Evolutionary conservation across 441 rosid species (phyloP).

Genomic region (Melastoma candidum): DNA sequence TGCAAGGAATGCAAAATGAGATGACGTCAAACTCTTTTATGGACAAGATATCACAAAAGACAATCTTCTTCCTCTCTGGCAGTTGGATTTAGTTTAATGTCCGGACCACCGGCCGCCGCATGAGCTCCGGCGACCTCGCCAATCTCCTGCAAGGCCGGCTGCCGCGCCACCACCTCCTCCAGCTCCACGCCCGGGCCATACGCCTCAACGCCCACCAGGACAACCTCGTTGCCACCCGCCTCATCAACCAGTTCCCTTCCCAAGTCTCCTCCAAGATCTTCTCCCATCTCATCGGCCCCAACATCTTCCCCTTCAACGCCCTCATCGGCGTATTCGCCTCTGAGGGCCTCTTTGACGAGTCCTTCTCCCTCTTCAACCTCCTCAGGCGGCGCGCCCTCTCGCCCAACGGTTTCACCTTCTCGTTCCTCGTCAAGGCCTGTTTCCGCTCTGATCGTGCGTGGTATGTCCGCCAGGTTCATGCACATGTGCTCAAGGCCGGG

Average conservation of each 20-base stretch:
- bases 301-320: constrained; percentile 39
- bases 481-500: constrained; percentile 24
- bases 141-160: too few species aligned
- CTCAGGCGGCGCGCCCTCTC: constrained; percentile 17
- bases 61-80: too few species aligned
- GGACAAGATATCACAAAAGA: too few species aligned
- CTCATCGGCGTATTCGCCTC: constrained; percentile 29
- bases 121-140: too few species aligned
- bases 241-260: constrained; percentile 32
- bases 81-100: too few species aligned
- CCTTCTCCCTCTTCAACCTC: constrained; percentile 21
- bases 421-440: constrained; percentile 31
- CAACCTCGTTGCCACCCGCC: constrained; percentile 31
- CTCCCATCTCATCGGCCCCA: constrained; percentile 23
- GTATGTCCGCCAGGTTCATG: constrained; percentile 24
- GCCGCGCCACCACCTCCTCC: too few species aligned
- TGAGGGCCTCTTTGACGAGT: constrained; percentile 11
- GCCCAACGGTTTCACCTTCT: constrained; percentile 35
- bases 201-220: constrained; percentile 24
- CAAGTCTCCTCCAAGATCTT: constrained; percentile 17
- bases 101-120: too few species aligned
- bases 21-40: too few species aligned
- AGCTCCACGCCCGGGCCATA: constrained; percentile 22
- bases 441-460: constrained; percentile 9
- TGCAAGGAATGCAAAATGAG: too few species aligned